These are phyloP conservation scores for Hypoxylon fragiforme DNA, from an alignment of 495 filamentous ascomycete genomes.

Conservation along the genomic window DNA sequence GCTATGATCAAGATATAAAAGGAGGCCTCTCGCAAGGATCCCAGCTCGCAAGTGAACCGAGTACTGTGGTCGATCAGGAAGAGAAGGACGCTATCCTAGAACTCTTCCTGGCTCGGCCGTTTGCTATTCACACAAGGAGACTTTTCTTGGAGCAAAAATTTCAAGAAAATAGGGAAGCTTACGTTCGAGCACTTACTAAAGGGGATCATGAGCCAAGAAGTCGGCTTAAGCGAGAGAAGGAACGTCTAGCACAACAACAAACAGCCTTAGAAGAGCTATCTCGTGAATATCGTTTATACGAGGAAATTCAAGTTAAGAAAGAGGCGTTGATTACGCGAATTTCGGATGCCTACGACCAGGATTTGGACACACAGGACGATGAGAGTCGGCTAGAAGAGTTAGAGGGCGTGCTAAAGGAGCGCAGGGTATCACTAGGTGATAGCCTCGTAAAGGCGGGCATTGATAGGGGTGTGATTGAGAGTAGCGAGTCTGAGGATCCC, in stretches of 20 bases:
- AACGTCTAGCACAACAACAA: constrained; percentile 37
- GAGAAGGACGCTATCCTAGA: constrained; percentile 37
- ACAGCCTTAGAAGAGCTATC: constrained; percentile 37
- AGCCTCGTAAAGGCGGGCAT: constrained; percentile 42
- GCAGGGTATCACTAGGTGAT: constrained; percentile 33
- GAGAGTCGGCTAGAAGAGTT: constrained; percentile 44
- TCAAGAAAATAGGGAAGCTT: constrained; percentile 42
- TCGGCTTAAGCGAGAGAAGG: constrained; percentile 41
- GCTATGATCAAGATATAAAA: constrained; percentile 3
- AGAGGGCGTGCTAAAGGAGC: constrained; percentile 34
- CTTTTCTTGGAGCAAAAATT: constrained; percentile 33
- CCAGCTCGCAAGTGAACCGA: constrained; percentile 4
- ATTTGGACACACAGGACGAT: constrained; percentile 43
- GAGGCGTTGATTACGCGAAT: constrained; percentile 43
- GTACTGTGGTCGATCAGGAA: constrained; percentile 19
- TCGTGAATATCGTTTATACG: constrained; percentile 33
- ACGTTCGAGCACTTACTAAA: constrained; percentile 37
- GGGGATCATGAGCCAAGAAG: constrained; percentile 38
- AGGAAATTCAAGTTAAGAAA: constrained; percentile 37
- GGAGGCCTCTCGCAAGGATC: constrained; percentile 15
- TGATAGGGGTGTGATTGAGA: constrained; percentile 38
- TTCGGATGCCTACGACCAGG: constrained; percentile 42
- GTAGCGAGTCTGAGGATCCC: neutral
- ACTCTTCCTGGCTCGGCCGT: constrained; percentile 39
- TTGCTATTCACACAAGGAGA: constrained; percentile 39